Evolutionary conservation across 257 asterid genomes (phyloP).

Genomic region (Jacaranda mimosifolia): DNA sequence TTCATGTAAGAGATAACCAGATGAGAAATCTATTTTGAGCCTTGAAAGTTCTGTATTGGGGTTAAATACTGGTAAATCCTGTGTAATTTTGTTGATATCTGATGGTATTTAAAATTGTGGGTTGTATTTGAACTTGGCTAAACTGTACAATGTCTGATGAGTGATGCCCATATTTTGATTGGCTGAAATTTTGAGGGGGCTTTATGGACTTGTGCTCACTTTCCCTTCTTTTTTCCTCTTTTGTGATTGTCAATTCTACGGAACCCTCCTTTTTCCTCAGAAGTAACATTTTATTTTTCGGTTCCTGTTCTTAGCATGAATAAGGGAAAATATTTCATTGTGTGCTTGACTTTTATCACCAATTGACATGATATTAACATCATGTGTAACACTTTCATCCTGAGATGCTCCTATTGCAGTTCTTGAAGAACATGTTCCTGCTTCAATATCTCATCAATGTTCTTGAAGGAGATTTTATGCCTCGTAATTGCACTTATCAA

Average conservation of each 20-base stretch:
- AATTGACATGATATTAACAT: conserved; percentile 15
- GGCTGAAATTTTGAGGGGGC: not conserved
- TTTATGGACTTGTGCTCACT: not conserved
- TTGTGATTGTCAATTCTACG: not conserved
- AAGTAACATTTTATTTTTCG: not conserved
- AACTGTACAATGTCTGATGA: conserved; percentile 1
- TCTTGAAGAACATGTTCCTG: conserved; percentile 72
- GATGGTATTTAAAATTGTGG: not conserved
- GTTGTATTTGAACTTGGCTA: conserved; percentile 16
- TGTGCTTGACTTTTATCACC: conserved; percentile 16
- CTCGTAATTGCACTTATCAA: conserved; percentile 63
- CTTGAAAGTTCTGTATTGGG: not conserved
- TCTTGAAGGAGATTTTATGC: conserved; percentile 77
- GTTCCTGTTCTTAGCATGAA: conserved; percentile 1
- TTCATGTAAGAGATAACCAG: not conserved
- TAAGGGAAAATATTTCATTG: conserved; percentile 1
- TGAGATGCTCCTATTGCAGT: conserved; percentile 56
- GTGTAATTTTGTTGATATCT: conserved; percentile 6
- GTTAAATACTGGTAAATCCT: conserved; percentile 15
- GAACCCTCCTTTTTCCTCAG: not conserved
- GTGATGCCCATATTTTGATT: not conserved
- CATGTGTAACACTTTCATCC: not conserved
- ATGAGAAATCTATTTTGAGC: not conserved
- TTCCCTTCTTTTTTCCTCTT: conserved; percentile 19
- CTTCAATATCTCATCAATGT: conserved; percentile 81